Conservation (phyloP, 2,329 filamentous ascomycete species). For the Aureobasidium subglaciale region DNA sequence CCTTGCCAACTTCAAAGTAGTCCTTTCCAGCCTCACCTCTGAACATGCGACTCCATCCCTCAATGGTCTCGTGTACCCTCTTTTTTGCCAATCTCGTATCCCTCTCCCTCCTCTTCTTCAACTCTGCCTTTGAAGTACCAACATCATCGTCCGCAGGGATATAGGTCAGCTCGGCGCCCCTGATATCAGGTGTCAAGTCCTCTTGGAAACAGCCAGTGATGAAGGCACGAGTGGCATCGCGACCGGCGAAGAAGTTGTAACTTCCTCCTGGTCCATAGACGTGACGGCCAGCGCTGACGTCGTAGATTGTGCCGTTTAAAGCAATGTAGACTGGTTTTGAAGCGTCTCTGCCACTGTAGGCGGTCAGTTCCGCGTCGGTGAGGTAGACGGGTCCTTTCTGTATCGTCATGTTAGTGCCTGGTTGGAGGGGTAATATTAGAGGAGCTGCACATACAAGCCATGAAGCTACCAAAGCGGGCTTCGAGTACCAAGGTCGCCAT, state of each 20-base stretch:
- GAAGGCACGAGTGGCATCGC: conserved; percentile 80
- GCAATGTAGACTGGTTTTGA: conserved; percentile 79
- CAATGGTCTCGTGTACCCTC: conserved; percentile 59
- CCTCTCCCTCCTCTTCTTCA: conserved; percentile 49
- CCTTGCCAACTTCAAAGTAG: conserved; percentile 72
- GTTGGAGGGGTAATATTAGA: not conserved
- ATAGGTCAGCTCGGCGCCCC: conserved; percentile 83
- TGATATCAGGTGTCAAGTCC: conserved; percentile 75
- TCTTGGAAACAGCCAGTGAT: conserved; percentile 88
- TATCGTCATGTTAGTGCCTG: not conserved
- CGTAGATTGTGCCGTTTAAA: conserved; percentile 80
- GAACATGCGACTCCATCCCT: conserved; percentile 82
- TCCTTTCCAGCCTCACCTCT: conserved; percentile 56
- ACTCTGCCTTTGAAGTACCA: conserved; percentile 26
- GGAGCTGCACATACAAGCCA: conserved; percentile 52
- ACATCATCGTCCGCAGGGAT: conserved; percentile 48
- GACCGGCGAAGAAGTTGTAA: conserved; percentile 81
- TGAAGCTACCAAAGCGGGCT: conserved; percentile 50
- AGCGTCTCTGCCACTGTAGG: conserved; percentile 71
- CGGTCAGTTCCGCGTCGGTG: conserved; percentile 65
- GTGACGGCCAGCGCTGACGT: conserved; percentile 57
- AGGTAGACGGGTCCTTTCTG: conserved; percentile 57
- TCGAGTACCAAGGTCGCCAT: conserved; percentile 57
- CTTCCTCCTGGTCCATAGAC: conserved; percentile 63
- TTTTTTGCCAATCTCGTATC: conserved; percentile 60